phyloP scores from a whole-genome alignment of 345 rosid genomes.

The Physaria fendleri region DNA sequence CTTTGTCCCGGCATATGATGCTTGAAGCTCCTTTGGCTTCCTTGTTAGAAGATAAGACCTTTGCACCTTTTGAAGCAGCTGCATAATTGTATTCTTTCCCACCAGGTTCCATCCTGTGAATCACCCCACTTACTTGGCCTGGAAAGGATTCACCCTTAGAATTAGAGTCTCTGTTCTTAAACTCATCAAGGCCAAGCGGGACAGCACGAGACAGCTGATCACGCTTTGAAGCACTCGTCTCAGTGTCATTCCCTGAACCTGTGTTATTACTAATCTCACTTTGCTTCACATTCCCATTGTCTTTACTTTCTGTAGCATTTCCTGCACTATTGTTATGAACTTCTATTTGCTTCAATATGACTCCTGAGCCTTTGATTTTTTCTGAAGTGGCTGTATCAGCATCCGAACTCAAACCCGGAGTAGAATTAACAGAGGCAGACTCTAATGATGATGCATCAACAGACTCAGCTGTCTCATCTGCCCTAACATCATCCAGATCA shows the following conservation, averaged over 20 bases:
- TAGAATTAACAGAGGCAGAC: slow-evolving; percentile 19
- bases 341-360: background rate
- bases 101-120: slow-evolving; percentile 84
- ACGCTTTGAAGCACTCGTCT: slow-evolving; percentile 29
- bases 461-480: slow-evolving; percentile 24
- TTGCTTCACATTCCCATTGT: slow-evolving; percentile 6
- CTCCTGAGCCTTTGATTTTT: background rate
- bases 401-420: background rate
- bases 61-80: slow-evolving; percentile 85
- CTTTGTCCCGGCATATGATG: slow-evolving; percentile 72
- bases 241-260: slow-evolving; percentile 19
- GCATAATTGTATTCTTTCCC: slow-evolving; percentile 89
- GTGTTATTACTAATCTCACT: background rate
- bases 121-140: slow-evolving; percentile 57
- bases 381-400: background rate
- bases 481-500: slow-evolving; percentile 6
- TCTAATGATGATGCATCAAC: slow-evolving; percentile 31
- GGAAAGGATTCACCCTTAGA: slow-evolving; percentile 52
- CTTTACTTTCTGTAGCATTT: slow-evolving; percentile 27
- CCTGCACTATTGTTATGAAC: background rate
- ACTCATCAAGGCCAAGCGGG: slow-evolving; percentile 82
- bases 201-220: slow-evolving; percentile 51
- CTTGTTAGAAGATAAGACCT: slow-evolving; percentile 74
- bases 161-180: slow-evolving; percentile 69
- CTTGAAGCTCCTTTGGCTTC: slow-evolving; percentile 92